Evolutionary conservation across 768 basidiomycete species (phyloP).

Genomic region (Pisolithus microcarpus): DNA sequence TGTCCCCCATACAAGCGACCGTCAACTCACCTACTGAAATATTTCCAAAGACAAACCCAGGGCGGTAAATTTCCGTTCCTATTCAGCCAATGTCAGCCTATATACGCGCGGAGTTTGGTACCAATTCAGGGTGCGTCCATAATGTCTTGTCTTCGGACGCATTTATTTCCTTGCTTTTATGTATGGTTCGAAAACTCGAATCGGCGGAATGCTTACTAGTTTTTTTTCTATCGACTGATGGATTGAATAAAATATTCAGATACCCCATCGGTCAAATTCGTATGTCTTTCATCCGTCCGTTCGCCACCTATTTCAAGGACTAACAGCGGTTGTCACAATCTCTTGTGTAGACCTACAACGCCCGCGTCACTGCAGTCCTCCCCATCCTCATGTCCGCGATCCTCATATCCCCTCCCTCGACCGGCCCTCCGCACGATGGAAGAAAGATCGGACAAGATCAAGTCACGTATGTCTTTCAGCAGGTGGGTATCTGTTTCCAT

Average conservation of each 20-base stretch:
- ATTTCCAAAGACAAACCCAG: slow-evolving; percentile 61
- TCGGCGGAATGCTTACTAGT: too few relatives aligned
- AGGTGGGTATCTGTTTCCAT: slow-evolving; percentile 38
- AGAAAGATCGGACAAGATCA: slow-evolving; percentile 66
- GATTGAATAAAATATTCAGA: slow-evolving; percentile 39
- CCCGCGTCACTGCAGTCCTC: slow-evolving; percentile 67
- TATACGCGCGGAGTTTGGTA: slow-evolving; percentile 72
- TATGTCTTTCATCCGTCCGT: slow-evolving; percentile 24
- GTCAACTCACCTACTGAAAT: too few relatives aligned
- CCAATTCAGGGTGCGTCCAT: slow-evolving; percentile 62
- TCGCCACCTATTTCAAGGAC: neutral
- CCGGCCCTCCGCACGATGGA: slow-evolving; percentile 65
- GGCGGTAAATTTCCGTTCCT: slow-evolving; percentile 80
- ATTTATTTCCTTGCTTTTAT: neutral
- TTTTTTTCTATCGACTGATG: too few relatives aligned
- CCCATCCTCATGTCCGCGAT: slow-evolving; percentile 84
- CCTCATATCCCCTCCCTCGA: slow-evolving; percentile 65
- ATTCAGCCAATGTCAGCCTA: slow-evolving; percentile 92
- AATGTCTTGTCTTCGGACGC: neutral
- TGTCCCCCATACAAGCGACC: neutral
- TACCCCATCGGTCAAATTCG: slow-evolving; percentile 81
- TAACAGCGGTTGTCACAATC: neutral
- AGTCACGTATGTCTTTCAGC: slow-evolving; percentile 71
- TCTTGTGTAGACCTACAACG: slow-evolving; percentile 65
- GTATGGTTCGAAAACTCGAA: too few relatives aligned